Conservation (phyloP, 257 asterid species). For the Solanum gracilifrons region DNA sequence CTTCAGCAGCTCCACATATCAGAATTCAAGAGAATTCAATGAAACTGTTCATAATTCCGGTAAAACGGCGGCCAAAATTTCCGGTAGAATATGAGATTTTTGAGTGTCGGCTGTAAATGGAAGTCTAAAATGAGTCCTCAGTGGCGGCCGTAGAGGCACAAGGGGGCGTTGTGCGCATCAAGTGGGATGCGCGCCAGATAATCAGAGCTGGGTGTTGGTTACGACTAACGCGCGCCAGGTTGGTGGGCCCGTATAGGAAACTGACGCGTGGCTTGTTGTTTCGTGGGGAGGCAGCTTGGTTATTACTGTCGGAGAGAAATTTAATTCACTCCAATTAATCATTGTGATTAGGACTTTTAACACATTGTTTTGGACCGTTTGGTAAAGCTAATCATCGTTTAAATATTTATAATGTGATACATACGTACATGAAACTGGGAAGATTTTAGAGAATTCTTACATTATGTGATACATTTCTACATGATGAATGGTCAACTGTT, state of each 20-base stretch:
- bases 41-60: background rate
- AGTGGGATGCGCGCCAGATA: constrained; percentile 7
- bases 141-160: background rate
- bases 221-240: constrained; percentile 8
- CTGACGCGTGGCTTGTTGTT: constrained; percentile 2
- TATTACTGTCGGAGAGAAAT: background rate
- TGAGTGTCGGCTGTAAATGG: background rate
- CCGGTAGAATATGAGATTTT: background rate
- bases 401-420: background rate
- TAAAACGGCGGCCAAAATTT: background rate
- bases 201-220: background rate
- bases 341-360: background rate
- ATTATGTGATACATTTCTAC: background rate
- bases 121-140: background rate
- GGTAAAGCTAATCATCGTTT: background rate
- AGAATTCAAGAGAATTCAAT: background rate
- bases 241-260: background rate
- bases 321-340: background rate
- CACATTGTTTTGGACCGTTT: background rate
- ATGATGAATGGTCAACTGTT: background rate
- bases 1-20: background rate
- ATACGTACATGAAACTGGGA: background rate
- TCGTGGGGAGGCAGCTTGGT: background rate
- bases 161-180: background rate
- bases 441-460: background rate